Evolutionary conservation across 495 filamentous ascomycete genomes (phyloP).

Genomic region (Penicillium salamii): DNA sequence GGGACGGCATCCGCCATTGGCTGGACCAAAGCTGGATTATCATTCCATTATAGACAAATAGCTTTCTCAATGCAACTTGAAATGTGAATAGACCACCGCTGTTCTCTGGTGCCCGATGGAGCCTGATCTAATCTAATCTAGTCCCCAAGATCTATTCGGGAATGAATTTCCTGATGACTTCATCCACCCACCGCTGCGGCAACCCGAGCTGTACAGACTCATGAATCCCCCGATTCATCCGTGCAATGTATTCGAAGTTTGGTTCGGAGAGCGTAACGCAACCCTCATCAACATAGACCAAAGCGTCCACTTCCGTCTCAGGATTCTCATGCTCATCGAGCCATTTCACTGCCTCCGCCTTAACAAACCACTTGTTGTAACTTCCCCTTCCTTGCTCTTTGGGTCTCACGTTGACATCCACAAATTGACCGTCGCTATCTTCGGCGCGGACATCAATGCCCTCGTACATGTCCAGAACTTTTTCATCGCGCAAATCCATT

Average conservation of each 20-base stretch:
- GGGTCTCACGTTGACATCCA: constrained; percentile 42
- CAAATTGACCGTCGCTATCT: constrained; percentile 3
- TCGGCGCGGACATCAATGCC: constrained; percentile 32
- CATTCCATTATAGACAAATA: constrained; percentile 14
- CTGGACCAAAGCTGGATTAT: constrained; percentile 3
- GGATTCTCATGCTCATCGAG: constrained; percentile 21
- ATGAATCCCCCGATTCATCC: constrained; percentile 65
- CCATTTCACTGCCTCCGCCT: constrained; percentile 33
- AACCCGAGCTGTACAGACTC: constrained; percentile 60
- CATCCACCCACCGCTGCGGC: constrained; percentile 52
- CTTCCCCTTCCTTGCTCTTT: constrained; percentile 32
- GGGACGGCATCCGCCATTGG: constrained; percentile 5
- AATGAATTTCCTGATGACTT: constrained; percentile 58
- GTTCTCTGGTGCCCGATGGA: not conserved
- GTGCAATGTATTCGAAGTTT: constrained; percentile 59
- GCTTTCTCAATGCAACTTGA: constrained; percentile 6
- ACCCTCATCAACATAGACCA: constrained; percentile 60
- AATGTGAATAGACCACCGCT: constrained; percentile 1
- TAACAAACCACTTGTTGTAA: constrained; percentile 43
- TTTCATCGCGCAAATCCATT: constrained; percentile 40
- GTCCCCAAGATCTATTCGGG: constrained; percentile 12
- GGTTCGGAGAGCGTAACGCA: constrained; percentile 38
- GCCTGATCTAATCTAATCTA: not conserved
- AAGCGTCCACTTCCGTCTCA: constrained; percentile 24
- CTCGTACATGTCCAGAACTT: constrained; percentile 41